Evolutionary conservation across 768 basidiomycete genomes (phyloP).

Genomic region (Phlebiopsis gigantea): DNA sequence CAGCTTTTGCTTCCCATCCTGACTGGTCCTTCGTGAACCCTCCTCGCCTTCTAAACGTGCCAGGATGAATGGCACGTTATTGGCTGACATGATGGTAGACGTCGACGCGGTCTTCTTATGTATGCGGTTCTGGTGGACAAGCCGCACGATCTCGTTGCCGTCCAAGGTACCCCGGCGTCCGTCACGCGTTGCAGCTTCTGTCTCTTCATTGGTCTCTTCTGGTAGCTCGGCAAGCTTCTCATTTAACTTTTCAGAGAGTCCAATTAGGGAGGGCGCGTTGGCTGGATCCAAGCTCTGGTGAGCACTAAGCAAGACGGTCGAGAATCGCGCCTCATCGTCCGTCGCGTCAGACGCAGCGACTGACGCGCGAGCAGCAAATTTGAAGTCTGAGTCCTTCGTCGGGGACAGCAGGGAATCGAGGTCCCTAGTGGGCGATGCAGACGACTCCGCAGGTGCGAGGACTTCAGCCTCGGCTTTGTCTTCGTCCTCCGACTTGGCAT

Average conservation of each 20-base stretch:
- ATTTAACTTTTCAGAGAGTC: neutral
- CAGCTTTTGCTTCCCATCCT: slow-evolving; percentile 64
- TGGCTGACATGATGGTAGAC: slow-evolving; percentile 47
- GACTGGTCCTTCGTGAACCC: slow-evolving; percentile 37
- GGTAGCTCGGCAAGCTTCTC: slow-evolving; percentile 4
- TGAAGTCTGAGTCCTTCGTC: slow-evolving; percentile 18
- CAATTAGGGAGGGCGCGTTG: neutral
- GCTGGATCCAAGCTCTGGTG: slow-evolving; percentile 27
- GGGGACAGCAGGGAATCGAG: slow-evolving; percentile 29
- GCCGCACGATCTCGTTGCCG: slow-evolving; percentile 15
- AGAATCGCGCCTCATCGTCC: slow-evolving; percentile 50
- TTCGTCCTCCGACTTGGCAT: neutral
- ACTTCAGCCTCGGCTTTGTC: neutral
- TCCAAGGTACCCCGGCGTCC: slow-evolving; percentile 28
- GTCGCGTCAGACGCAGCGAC: slow-evolving; percentile 56
- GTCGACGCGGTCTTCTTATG: slow-evolving; percentile 66
- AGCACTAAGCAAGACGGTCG: slow-evolving; percentile 41
- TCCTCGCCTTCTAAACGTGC: slow-evolving; percentile 46
- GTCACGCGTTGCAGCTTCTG: slow-evolving; percentile 2
- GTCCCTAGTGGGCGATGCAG: slow-evolving; percentile 9
- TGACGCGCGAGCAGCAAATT: slow-evolving; percentile 9
- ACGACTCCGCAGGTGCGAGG: slow-evolving; percentile 11
- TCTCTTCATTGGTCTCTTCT: neutral
- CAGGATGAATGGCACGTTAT: slow-evolving; percentile 49
- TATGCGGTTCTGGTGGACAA: slow-evolving; percentile 18